phyloP scores from a whole-genome alignment of 768 basidiomycete species.

The Royoungia palumana region DNA sequence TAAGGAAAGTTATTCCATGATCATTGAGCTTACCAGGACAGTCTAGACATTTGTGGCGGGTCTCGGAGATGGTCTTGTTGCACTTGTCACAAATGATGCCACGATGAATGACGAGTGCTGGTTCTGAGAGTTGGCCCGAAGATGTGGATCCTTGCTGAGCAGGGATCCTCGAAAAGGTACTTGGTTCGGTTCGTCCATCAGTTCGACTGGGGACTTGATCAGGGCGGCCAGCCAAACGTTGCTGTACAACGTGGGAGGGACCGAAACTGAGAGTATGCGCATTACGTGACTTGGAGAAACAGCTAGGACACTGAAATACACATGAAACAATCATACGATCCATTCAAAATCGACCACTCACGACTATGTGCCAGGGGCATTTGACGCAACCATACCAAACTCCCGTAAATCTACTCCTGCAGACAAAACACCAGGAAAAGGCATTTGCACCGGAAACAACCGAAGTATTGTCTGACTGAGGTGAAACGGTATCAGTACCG shows the following conservation, averaged over 20 bases:
- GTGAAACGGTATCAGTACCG: neutral
- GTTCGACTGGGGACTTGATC: neutral
- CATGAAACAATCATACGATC: conserved; percentile 4
- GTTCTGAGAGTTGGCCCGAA: neutral
- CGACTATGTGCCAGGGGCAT: conserved; percentile 31
- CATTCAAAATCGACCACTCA: conserved; percentile 14
- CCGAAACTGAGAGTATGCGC: conserved; percentile 32
- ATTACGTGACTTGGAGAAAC: conserved; percentile 27
- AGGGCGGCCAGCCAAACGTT: conserved; percentile 1
- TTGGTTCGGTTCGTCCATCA: neutral
- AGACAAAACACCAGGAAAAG: conserved; percentile 30
- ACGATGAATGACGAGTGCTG: conserved; percentile 40
- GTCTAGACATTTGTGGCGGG: conserved; percentile 78
- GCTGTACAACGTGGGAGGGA: conserved; percentile 28
- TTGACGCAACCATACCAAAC: conserved; percentile 32
- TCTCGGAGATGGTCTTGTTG: conserved; percentile 51
- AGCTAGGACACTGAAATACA: conserved; percentile 21
- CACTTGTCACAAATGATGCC: conserved; percentile 70
- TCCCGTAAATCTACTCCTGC: conserved; percentile 23
- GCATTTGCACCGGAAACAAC: neutral
- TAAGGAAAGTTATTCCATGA: neutral
- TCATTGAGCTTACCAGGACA: conserved; percentile 52
- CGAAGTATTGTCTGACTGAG: neutral
- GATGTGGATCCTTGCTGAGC: neutral
- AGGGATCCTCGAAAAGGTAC: neutral